Percentiles rank a stretch among this genome's conserved stretches.
Evolutionary conservation across 2,329 filamentous ascomycete genomes (phyloP).

Genomic region (Cladosporium halotolerans): DNA sequence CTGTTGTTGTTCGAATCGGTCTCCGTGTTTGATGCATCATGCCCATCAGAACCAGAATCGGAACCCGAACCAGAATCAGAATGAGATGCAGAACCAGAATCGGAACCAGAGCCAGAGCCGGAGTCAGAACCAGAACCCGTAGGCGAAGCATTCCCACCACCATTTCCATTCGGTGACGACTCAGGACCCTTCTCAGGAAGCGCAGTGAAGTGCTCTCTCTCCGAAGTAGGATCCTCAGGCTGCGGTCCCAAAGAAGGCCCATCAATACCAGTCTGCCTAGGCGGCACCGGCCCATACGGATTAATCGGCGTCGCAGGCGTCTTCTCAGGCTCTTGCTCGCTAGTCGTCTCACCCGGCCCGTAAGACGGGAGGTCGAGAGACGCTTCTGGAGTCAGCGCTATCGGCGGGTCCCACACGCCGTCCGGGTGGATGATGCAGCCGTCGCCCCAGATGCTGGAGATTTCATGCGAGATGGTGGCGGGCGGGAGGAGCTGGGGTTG

Average conservation of each 20-base stretch:
- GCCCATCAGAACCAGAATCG: not conserved
- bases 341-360: not conserved
- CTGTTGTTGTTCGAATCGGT: not conserved
- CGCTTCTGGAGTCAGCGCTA: slow-evolving; percentile 12
- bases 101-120: not conserved
- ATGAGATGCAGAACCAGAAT: not conserved
- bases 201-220: slow-evolving; percentile 4
- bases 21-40: not conserved
- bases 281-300: not conserved
- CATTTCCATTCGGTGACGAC: not conserved
- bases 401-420: slow-evolving; percentile 18
- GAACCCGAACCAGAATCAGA: not conserved
- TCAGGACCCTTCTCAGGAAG: not conserved
- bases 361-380: not conserved
- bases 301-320: slow-evolving; percentile 7
- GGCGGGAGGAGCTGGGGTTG: slow-evolving; percentile 17
- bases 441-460: slow-evolving; percentile 13
- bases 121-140: not conserved
- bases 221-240: not conserved
- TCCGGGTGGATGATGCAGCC: slow-evolving; percentile 15
- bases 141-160: not conserved
- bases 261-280: slow-evolving; percentile 4
- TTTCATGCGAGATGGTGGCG: slow-evolving; percentile 3
- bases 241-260: not conserved
- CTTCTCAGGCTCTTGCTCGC: not conserved